Evolutionary conservation across 768 basidiomycete species (phyloP), one percentile per base, ranked within the genome.

Genomic region (Suillus alpinus): DNA sequence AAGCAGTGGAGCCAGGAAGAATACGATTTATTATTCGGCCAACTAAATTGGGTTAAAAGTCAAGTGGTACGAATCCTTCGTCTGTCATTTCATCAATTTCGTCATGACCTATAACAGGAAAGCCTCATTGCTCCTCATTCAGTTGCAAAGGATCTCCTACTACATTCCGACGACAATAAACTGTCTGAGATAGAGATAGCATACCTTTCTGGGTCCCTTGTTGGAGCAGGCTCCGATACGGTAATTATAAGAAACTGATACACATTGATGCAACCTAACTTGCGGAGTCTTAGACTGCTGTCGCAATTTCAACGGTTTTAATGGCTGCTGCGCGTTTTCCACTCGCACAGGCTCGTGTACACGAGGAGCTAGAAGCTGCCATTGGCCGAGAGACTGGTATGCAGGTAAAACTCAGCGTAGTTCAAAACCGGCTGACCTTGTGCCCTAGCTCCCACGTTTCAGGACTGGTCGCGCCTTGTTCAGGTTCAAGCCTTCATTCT

Each of bases 161-260:
- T 82, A 41, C 77, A 75, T 1, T 82, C 59, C 8, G 65, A 67
- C 0, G 81, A 83, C 41, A 78, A 82, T 14, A 78, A 78, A 14
- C 71, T 87, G 4, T 77, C 79, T 6, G 79, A 83, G 59, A 70
- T 78, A 18, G 85, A 88, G 62, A 78, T 77, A 0, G 81, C 86
- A 0, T 88, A 83, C 68, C 78, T 88, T 26, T 80, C 82, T 2
- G 86, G 86, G 1, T 81, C 81, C 9, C 81, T 88, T 72, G 84
- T 86, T 46, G 86, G 85, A 23, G 86, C 86, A 20, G 85, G 86
- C 0, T 80, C 82, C 1, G 86, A 86, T 60, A 86, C 86, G 4
- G 76, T 74, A 49, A 40, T 69, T 60, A 26, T 34, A 37, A 47
- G 2, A 26, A 5, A 26, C 2, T 1, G 16, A 26, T 26, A 5